Evolutionary conservation across 1,284 basidiomycete genomes (phyloP).

Genomic region (Leccinum griseonigrum): DNA sequence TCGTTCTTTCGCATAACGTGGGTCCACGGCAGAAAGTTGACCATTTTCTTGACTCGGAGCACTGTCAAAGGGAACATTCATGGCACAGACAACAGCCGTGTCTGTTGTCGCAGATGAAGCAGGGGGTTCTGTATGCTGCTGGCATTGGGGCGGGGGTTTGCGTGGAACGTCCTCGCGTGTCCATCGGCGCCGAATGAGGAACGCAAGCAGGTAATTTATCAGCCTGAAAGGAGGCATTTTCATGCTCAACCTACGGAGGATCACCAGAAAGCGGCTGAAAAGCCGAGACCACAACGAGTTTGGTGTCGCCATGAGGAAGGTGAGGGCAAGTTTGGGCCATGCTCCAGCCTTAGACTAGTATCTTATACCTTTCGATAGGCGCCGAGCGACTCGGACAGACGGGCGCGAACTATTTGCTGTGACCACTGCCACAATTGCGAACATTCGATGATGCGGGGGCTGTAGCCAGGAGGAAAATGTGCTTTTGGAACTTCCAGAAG

Average conservation of each 20-base stretch:
- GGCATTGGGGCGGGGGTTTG: background rate
- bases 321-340: background rate
- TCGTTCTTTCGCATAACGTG: constrained; percentile 5
- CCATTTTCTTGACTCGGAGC: background rate
- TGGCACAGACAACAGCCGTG: background rate
- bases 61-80: background rate
- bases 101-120: background rate
- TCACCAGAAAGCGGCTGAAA: background rate
- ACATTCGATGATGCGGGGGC: background rate
- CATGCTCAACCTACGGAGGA: background rate
- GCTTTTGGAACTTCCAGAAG: background rate
- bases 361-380: background rate
- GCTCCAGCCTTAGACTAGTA: background rate
- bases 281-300: background rate
- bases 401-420: background rate
- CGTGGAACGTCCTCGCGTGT: background rate
- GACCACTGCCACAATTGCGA: background rate
- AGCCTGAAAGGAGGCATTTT: background rate
- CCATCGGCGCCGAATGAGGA: background rate
- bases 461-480: background rate
- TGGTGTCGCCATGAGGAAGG: background rate
- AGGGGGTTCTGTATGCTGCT: background rate
- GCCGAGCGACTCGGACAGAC: background rate
- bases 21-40: background rate
- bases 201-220: background rate